Evolutionary conservation across 1,284 basidiomycete genomes (phyloP).

Genomic region (Cryptococcus depauperatus): DNA sequence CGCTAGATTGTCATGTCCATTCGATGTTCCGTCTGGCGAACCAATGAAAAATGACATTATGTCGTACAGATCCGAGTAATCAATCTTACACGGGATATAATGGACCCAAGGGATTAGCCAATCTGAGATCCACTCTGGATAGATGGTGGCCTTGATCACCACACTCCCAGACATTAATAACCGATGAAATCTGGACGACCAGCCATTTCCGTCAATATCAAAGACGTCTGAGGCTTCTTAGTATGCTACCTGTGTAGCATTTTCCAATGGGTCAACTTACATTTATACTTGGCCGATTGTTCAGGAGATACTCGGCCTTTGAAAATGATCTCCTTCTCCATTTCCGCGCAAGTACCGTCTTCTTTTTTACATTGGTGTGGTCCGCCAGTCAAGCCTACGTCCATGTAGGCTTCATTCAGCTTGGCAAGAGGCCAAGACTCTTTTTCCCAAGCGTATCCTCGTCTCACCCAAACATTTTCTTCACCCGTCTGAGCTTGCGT

Average conservation of each 20-base stretch:
- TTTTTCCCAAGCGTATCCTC: conserved; percentile 27
- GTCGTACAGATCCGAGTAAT: conserved; percentile 49
- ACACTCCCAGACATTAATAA: conserved; percentile 43
- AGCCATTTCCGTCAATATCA: conserved; percentile 43
- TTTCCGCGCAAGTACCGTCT: conserved; percentile 44
- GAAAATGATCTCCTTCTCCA: conserved; percentile 31
- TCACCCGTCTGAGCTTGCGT: conserved; percentile 29
- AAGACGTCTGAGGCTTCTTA: conserved; percentile 14
- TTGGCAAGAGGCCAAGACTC: conserved; percentile 24
- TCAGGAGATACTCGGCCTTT: conserved; percentile 28
- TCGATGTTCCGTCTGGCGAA: conserved; percentile 34
- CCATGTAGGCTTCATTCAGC: conserved; percentile 43
- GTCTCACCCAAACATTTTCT: conserved; percentile 36
- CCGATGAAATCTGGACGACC: conserved; percentile 38
- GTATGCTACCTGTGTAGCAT: not conserved
- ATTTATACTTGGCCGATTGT: conserved; percentile 37
- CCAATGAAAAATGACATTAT: conserved; percentile 50
- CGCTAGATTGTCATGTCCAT: conserved; percentile 46
- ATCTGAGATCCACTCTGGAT: conserved; percentile 47
- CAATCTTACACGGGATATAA: conserved; percentile 47
- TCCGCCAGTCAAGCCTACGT: conserved; percentile 42
- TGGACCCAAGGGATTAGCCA: conserved; percentile 47
- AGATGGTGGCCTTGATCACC: conserved; percentile 47
- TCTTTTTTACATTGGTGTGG: conserved; percentile 40
- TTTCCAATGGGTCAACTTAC: conserved; percentile 15